Evolutionary conservation across 176 grass and related monocot species (phyloP).

Genomic region (Eleusine coracana): DNA sequence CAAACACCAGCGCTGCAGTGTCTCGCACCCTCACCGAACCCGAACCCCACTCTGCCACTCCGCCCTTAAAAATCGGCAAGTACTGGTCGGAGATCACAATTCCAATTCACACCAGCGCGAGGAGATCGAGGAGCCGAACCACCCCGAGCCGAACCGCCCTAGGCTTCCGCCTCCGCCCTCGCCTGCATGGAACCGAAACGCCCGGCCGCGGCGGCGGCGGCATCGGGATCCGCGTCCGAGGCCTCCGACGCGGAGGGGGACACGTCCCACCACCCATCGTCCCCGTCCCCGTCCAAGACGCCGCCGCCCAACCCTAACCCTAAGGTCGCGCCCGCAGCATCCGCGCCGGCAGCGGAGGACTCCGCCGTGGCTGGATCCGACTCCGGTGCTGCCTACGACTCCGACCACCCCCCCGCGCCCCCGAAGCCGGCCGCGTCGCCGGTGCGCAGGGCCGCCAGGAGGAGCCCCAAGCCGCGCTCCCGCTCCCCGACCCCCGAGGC

Average conservation of each 20-base stretch:
- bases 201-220: constrained; percentile 26
- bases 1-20: constrained; percentile 8
- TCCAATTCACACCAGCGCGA: constrained; percentile 20
- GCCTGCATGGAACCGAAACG: constrained; percentile 64
- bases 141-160: not conserved
- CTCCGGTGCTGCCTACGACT: constrained; percentile 46
- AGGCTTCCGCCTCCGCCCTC: not conserved
- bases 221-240: constrained; percentile 39
- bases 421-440: constrained; percentile 10
- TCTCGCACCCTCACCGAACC: not conserved
- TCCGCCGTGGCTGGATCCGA: constrained; percentile 47
- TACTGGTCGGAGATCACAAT: constrained; percentile 24
- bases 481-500: constrained; percentile 34
- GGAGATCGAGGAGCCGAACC: constrained; percentile 5
- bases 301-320: constrained; percentile 46
- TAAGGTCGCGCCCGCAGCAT: constrained; percentile 10
- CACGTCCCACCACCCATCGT: constrained; percentile 3
- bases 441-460: constrained; percentile 5
- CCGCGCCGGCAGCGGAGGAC: constrained; percentile 20
- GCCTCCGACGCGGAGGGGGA: constrained; percentile 50
- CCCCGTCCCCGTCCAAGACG: constrained; percentile 49
- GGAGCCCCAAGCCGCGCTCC: constrained; percentile 27
- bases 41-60: not conserved
- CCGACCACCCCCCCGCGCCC: constrained; percentile 28
- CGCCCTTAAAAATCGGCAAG: constrained; percentile 7